Base-by-base conservation (phyloP, 2,329 filamentous ascomycete genomes). In the Penicillium sp. region DNA sequence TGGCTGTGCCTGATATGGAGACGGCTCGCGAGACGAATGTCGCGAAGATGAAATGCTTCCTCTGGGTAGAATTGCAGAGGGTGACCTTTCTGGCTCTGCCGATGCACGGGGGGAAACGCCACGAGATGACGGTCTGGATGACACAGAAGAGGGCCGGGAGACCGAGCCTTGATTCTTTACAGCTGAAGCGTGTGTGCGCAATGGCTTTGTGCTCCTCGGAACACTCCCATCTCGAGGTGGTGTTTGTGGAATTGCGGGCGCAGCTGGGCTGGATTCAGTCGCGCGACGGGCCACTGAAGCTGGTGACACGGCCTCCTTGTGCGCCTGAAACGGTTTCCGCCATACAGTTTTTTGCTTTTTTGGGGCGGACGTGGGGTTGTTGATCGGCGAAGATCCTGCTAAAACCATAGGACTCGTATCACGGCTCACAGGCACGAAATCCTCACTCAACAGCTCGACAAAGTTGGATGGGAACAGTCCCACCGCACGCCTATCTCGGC, bases 391-490 rank as follows among this genome's bases (percentile, higher is more conserved):
- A 38, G 75, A 77, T 62, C 78, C 81, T 54, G 77, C 86, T 45
- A 68, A 57, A 62, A 77, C 77, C 74, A 91, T 75, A 62, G 83
- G 74, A 59, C 78, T 76, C 58, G 77, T 72, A 29, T 75, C 73
- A 21, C 79, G 72, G 59, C 71, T 79, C 56, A 77, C 73, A 14
- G 94, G 94, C 53, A 90, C 87, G 71, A 95, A 97, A 71, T 86
- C 84, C 55, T 94, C 86, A 51, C 90, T 88, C 31, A 99, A 82
- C 5, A 99, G 83, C 71, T 95, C 85, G 69, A 99, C 94, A 69
- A 99, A 99, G 76, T 99, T 99, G 67, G 92, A 97, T 0, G 94
- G 94, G 68, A 99, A 99, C 18, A 94, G 81, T 50, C 94, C 94
- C 66, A 97, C 88, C 67, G 93, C 92, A 68, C 92, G 86, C 72